Evolutionary conservation across 768 basidiomycete species (phyloP).

Genomic region (Suillus spraguei): DNA sequence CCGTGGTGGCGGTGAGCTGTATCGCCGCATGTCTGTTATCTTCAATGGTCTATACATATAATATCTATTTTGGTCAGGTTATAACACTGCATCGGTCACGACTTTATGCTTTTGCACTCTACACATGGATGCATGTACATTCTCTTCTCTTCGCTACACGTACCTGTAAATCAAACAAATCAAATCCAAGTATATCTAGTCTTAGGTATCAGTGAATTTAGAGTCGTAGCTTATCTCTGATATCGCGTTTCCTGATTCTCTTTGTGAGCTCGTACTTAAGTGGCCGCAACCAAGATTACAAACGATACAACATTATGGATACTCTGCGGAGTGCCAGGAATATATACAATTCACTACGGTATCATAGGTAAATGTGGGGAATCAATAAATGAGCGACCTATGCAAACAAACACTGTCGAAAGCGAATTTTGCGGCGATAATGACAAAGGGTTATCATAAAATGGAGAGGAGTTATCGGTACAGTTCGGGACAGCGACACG

Average conservation of each 20-base stretch:
- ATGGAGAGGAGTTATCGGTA: constrained; percentile 1
- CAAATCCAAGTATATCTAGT: background rate
- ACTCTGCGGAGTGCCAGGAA: constrained; percentile 8
- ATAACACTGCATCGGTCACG: background rate
- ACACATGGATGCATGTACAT: constrained; percentile 1
- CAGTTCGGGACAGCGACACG: constrained; percentile 2
- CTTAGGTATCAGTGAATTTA: background rate
- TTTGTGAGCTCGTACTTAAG: background rate
- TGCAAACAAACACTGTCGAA: constrained; percentile 7
- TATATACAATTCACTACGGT: constrained; percentile 13
- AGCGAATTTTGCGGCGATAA: constrained; percentile 9
- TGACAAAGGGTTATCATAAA: constrained; percentile 1
- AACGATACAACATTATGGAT: constrained; percentile 6
- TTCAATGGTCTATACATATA: background rate
- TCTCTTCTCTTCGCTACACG: background rate
- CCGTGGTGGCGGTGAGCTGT: constrained; percentile 3
- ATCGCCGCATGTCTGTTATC: background rate
- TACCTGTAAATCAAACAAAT: background rate
- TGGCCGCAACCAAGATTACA: background rate
- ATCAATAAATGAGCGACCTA: constrained; percentile 15
- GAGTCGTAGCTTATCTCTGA: background rate
- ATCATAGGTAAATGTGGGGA: constrained; percentile 18
- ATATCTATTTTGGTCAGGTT: background rate
- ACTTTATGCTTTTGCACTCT: constrained; percentile 3
- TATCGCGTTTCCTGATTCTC: background rate